A percentile compares a stretch with the other conserved stretches of the same genome.
phyloP scores from a whole-genome alignment of 345 rosid species.

The Nephelium lappaceum region DNA sequence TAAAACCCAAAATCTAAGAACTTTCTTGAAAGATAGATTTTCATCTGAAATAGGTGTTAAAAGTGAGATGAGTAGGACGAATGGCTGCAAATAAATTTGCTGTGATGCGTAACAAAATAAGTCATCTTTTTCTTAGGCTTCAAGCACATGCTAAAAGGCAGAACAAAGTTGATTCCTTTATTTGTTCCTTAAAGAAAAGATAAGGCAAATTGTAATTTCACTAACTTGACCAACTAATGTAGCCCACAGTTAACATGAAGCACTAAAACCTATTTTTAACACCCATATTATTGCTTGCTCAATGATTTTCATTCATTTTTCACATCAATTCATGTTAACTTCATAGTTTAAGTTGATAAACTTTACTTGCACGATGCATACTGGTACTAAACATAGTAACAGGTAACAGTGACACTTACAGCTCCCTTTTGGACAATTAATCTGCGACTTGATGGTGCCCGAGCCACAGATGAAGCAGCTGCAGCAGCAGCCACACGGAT shows the following conservation, averaged over 20 bases:
- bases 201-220: neutral
- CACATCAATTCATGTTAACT: neutral
- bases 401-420: conserved; percentile 37
- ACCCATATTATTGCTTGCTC: neutral
- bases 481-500: conserved; percentile 99
- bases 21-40: neutral
- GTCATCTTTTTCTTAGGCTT: neutral
- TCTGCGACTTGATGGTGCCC: conserved; percentile 83
- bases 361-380: neutral
- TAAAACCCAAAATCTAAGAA: neutral
- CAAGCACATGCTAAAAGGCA: neutral
- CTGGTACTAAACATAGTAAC: neutral
- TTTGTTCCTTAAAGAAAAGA: neutral
- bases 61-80: neutral
- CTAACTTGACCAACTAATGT: neutral
- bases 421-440: conserved; percentile 56
- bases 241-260: neutral
- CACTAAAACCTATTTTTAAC: conserved; percentile 4
- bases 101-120: neutral
- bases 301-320: neutral
- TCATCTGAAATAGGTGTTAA: conserved; percentile 3
- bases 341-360: neutral
- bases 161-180: neutral
- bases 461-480: conserved; percentile 86
- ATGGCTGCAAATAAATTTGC: neutral